These are phyloP conservation scores for Dactylellina sp. DNA, from an alignment of 2,329 filamentous ascomycete genomes.

Conservation along the genomic window DNA sequence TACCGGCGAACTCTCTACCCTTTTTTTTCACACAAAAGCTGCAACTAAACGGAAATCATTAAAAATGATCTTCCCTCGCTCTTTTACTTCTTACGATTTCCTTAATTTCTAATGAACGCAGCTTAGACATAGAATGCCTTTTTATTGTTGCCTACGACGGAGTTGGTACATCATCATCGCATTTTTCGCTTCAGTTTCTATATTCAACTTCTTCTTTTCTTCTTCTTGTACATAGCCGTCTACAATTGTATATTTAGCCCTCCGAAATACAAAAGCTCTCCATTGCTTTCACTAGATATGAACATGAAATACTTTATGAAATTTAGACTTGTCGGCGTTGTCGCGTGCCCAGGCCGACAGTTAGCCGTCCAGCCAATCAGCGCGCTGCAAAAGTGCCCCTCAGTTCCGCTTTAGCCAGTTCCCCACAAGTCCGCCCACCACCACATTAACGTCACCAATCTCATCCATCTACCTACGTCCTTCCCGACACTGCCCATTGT, in stretches of 20 bases:
- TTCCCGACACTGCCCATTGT: conserved; percentile 5
- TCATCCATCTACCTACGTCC: conserved; percentile 16
- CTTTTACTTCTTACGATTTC: conserved; percentile 5
- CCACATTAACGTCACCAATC: conserved; percentile 36
- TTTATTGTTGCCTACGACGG: conserved; percentile 13
- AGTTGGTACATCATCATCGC: conserved; percentile 25
- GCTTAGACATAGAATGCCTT: conserved; percentile 38
- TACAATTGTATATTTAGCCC: conserved; percentile 38
- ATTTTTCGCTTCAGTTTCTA: not conserved
- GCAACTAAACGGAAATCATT: not conserved
- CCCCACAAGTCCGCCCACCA: conserved; percentile 43
- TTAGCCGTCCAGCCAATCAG: not conserved
- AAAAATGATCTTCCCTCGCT: not conserved
- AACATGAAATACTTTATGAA: not conserved
- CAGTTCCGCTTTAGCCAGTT: conserved; percentile 49
- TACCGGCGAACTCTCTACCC: conserved; percentile 32
- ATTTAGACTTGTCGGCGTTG: conserved; percentile 14
- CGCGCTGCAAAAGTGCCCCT: conserved; percentile 32
- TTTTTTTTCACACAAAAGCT: conserved; percentile 18
- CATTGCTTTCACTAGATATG: not conserved
- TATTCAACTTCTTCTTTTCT: conserved; percentile 7
- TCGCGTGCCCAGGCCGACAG: conserved; percentile 31
- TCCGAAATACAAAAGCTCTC: conserved; percentile 23
- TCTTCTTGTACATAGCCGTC: conserved; percentile 35
- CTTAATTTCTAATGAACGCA: conserved; percentile 30